Conservation (phyloP, 495 filamentous ascomycete genomes). For the Xylaria castorea region DNA sequence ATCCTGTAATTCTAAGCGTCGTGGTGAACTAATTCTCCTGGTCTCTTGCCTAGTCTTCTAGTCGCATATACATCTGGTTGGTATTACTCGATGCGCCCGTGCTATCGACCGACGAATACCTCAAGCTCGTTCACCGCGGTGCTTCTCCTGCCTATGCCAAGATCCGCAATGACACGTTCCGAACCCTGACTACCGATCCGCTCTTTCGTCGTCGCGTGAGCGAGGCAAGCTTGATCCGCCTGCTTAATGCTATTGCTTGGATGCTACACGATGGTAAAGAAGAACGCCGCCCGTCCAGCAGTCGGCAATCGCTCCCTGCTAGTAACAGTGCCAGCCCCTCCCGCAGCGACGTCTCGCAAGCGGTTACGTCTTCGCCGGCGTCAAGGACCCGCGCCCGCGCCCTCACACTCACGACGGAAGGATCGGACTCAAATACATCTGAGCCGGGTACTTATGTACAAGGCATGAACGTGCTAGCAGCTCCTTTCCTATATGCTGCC, state of each 20-base stretch:
- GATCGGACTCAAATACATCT: constrained; percentile 58
- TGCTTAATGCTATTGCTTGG: constrained; percentile 98
- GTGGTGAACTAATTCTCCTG: constrained; percentile 20
- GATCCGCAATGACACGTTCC: constrained; percentile 97
- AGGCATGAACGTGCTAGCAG: constrained; percentile 99
- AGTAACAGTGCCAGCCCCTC: constrained; percentile 42
- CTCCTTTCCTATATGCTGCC: constrained; percentile 94
- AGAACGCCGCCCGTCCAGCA: constrained; percentile 47
- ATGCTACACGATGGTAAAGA: constrained; percentile 79
- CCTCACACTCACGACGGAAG: constrained; percentile 64
- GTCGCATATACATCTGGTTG: constrained; percentile 95
- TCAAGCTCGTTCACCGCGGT: constrained; percentile 88
- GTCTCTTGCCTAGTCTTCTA: constrained; percentile 70
- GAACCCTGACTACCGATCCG: constrained; percentile 92
- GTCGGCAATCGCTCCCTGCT: constrained; percentile 45
- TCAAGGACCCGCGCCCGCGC: constrained; percentile 59
- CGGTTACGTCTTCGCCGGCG: constrained; percentile 51
- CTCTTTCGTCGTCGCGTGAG: constrained; percentile 94
- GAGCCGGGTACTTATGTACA: constrained; percentile 91
- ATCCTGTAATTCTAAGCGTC: neutral
- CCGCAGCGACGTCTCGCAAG: constrained; percentile 44
- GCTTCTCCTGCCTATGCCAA: constrained; percentile 94
- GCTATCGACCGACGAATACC: constrained; percentile 83
- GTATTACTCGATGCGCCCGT: constrained; percentile 86
- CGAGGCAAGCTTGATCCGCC: constrained; percentile 90